Conservation (phyloP, 2,329 filamentous ascomycete genomes). For the Talaromyces pinophilus region DNA sequence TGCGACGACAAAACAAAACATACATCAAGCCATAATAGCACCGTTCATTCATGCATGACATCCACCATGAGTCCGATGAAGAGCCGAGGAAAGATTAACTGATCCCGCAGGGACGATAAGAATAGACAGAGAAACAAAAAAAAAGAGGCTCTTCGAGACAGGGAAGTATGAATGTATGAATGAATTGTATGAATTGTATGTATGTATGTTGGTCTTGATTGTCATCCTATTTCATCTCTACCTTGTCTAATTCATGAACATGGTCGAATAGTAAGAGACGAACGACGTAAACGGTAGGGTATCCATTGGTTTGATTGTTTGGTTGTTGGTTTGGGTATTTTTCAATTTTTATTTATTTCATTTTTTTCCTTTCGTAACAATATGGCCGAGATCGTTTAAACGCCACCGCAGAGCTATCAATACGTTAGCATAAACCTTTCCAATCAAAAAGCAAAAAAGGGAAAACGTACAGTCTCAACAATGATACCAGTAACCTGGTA, state of each 20-base stretch:
- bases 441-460: background rate
- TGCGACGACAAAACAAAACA: background rate
- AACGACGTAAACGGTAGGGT: slow-evolving; percentile 13
- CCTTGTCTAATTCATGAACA: slow-evolving; percentile 17
- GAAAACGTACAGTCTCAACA: slow-evolving; percentile 62
- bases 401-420: slow-evolving; percentile 43
- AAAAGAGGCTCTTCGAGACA: background rate
- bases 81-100: background rate
- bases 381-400: slow-evolving; percentile 44
- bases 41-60: background rate
- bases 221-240: slow-evolving; percentile 15
- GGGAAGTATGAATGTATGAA: background rate
- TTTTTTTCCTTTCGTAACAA: slow-evolving; percentile 7
- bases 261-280: slow-evolving; percentile 8
- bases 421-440: background rate
- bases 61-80: background rate
- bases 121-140: background rate
- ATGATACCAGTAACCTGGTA: slow-evolving; percentile 83
- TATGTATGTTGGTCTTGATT: slow-evolving; percentile 12
- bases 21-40: background rate
- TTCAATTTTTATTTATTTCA: slow-evolving; percentile 11
- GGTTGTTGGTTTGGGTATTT: slow-evolving; percentile 7
- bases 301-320: slow-evolving; percentile 15
- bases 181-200: slow-evolving; percentile 14
- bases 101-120: background rate